Percentiles rank a stretch among this genome's conserved stretches.
Conservation (phyloP, 163 green algal genomes). For the Scenedesmus sp. region DNA sequence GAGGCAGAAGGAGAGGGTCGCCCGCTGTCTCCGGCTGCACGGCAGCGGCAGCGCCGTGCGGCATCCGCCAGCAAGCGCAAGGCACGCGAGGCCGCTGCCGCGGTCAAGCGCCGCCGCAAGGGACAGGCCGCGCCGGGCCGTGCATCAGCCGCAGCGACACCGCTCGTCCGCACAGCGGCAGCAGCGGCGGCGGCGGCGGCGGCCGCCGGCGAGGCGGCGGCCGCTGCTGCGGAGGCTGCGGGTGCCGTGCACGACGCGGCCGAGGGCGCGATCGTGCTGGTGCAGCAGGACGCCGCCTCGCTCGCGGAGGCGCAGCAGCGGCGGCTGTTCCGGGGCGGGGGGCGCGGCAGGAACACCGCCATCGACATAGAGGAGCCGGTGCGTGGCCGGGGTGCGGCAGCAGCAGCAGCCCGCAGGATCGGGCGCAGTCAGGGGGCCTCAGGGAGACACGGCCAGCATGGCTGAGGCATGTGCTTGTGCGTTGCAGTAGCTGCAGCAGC, state of each 20-base stretch:
- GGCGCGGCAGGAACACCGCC: background rate
- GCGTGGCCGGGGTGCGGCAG: too few species aligned
- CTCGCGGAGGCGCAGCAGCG: background rate
- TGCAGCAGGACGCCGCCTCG: background rate
- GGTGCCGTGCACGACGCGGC: background rate
- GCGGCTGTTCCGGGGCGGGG: background rate
- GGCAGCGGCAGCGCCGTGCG: background rate
- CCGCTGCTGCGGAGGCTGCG: background rate
- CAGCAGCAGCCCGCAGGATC: background rate
- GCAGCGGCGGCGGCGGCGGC: background rate
- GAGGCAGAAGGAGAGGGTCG: background rate
- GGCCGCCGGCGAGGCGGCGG: background rate
- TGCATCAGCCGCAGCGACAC: background rate
- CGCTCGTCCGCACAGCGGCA: background rate
- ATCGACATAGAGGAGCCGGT: conserved; percentile 39
- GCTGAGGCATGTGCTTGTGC: too few species aligned
- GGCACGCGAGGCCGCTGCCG: background rate
- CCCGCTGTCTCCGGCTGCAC: background rate
- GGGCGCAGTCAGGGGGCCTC: too few species aligned
- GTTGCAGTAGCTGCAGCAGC: background rate
- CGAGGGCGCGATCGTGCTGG: background rate
- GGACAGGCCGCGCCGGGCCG: background rate
- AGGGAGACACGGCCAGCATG: too few species aligned
- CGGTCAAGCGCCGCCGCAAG: background rate
- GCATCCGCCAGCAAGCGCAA: background rate